Evolutionary conservation across 73 alveolate species (phyloP), one percentile per base, ranked within the genome.

Genomic region (Paramecium tetraurelia): DNA sequence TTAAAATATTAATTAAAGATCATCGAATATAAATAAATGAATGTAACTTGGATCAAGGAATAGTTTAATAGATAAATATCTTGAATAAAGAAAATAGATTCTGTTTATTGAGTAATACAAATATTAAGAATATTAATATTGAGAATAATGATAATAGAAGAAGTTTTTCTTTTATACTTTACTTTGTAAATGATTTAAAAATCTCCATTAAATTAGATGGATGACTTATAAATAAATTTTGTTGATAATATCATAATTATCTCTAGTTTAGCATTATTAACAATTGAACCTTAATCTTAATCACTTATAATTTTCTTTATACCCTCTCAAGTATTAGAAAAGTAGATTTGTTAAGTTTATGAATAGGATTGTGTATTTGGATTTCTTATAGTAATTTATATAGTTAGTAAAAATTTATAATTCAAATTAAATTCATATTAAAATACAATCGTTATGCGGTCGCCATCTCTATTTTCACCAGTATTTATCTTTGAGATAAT

Each of bases 391-490:
- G 69, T 18, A 53, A 53, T 53, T 18, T 18, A 18, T 53, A 53
- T 53, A 2, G 69, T 63, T 63, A 63, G 84, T 22, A 63, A 27
- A 1, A 6, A 11, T 5, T 14, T 63, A 63, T 63, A 63, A 63
- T 63, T 63, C 46, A 63, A 63, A 63, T 53, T 53, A 53, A 50
- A 53, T 53, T 63, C 27, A 63, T 63, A 63, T 63, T 63, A 63
- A 63, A 63, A 63, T 63, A 63, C 84, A 63, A 50, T 63, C 84
- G 84, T 63, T 63, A 63, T 75, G 87, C 58, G 87, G 7, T 35
- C 87, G 9, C 87, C 87, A 75, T 75, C 87, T 38, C 46, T 75
- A 38, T 75, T 75, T 75, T 75, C 87, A 38, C 87, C 87, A 31
- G 87, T 75, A 75, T 35, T 53, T n/a, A 11, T 21, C 35, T 75